Base-by-base conservation (phyloP, 1,284 basidiomycete species). In the Hymenochaete sp. region DNA sequence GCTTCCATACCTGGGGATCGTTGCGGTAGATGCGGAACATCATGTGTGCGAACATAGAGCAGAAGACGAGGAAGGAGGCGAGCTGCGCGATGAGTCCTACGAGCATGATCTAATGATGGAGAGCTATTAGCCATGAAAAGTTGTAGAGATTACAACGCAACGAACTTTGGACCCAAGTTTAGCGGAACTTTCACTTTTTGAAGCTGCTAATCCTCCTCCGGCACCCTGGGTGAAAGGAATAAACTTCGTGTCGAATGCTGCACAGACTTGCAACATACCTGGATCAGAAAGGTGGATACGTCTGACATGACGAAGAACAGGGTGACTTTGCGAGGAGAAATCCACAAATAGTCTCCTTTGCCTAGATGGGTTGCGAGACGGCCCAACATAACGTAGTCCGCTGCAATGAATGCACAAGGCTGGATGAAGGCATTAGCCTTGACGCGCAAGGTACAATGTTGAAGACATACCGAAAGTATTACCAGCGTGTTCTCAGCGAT, bases 361-460 rank as follows among this genome's bases (percentile, higher is more conserved):
- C 67, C 57, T 2, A 84, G 59, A 56, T 75, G 67, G 19, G 61
- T 62, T 9, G 77, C 74, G 13, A 87, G 59, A 21, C 75, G 71
- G 3, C 82, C 80, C 8, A 85, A 68, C 4, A 84, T 64, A 48
- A 84, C 68, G 53, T 86, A 86, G 56, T 82, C 72, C 21, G 79
- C 75, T 6, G 82, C 82, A 47, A 86, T 77, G 64, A 85, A 85
- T n/a, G 79, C 80, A 53, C 83, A 85, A 8, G 83, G 80, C 70
- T 74, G 44, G 21, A n/a, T 27, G 19, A 25, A 31, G 28, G 14
- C 14, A 31, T 14, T 10, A 14, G 14, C 10, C 28, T n/a, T n/a
- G n/a, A n/a, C n/a, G n/a, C n/a, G n/a, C n/a, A n/a, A n/a, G n/a
- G n/a, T n/a, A n/a, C n/a, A 31, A 31, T 10, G 9, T 35, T 47